Evolutionary conservation across 2,329 filamentous ascomycete genomes (phyloP).

Genomic region (Daldinia eschscholtzii): DNA sequence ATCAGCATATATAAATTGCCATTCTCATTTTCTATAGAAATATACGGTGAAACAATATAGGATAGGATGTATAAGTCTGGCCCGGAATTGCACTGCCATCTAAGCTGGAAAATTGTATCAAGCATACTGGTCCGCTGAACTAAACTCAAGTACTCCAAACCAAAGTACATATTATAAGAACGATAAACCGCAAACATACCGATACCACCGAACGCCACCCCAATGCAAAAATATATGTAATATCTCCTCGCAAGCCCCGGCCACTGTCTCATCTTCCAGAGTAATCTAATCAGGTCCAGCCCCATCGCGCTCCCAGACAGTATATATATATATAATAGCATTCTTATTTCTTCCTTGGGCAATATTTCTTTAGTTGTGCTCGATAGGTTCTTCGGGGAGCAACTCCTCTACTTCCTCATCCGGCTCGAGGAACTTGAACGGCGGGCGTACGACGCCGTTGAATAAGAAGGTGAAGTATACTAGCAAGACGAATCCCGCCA

Average conservation of each 20-base stretch:
- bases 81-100: not conserved
- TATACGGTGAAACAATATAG: too few relatives aligned
- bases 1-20: conserved; percentile 5
- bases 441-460: conserved; percentile 91
- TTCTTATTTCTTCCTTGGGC: not conserved
- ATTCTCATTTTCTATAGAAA: not conserved
- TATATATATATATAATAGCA: not conserved
- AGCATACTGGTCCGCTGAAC: conserved; percentile 18
- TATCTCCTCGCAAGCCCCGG: not conserved
- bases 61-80: not conserved
- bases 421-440: conserved; percentile 75
- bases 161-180: conserved; percentile 15
- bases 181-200: conserved; percentile 7
- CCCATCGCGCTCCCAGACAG: not conserved
- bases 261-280: not conserved
- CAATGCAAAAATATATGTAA: conserved; percentile 24
- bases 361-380: conserved; percentile 64
- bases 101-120: not conserved
- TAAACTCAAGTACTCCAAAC: conserved; percentile 9
- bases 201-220: conserved; percentile 29
- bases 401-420: conserved; percentile 71
- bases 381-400: conserved; percentile 85
- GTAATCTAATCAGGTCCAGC: conserved; percentile 9
- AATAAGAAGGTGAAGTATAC: conserved; percentile 98
- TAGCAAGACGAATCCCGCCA: conserved; percentile 85